Base-by-base conservation (phyloP, 2,329 filamentous ascomycete genomes). In the Pseudocercospora fuligena region DNA sequence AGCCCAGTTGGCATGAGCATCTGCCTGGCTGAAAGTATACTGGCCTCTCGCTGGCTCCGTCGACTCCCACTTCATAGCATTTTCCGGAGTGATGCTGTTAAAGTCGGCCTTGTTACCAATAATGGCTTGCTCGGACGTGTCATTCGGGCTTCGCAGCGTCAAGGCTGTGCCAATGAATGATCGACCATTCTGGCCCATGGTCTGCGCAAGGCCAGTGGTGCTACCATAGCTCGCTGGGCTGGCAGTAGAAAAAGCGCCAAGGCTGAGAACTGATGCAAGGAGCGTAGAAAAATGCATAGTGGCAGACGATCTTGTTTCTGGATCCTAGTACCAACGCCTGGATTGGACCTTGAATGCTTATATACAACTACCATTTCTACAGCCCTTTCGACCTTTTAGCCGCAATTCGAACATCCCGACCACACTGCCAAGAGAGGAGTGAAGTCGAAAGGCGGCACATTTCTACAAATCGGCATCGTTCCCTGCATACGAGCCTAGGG, bases 1-100 rank as follows among this genome's bases (percentile, higher is more conserved):
- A 8, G 88, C 88, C 77, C 82, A 90, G 76, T 87, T 78, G 66
- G 90, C 86, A 8, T 89, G 82, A 74, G 83, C 82, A 76, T 90
- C 89, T 12, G 86, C 83, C n/a, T 78, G 78, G 16, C 72, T 75
- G 72, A 88, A 89, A 69, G 80, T 87, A 82, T 88, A 91, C 1
- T 71, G 74, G 66, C 83, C 83, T 66, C 81, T 80, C 29, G 75
- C 74, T 63, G 75, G 73, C 76, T 90, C 81, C 19, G 82, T 82
- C 36, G 84, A 79, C 71, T 90, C 87, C 88, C 88, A 91, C 79
- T 91, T 91, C 85, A 90, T 89, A 46, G 58, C 62, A 82, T 92
- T 91, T 81, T 91, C 89, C 1, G 86, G 84, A 0, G 89, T 90
- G 23, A 91, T 60, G 57, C 56, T 60, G 46, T 64, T 64, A 46